phyloP scores from a whole-genome alignment of 768 basidiomycete genomes.

The Suillus spraguei region DNA sequence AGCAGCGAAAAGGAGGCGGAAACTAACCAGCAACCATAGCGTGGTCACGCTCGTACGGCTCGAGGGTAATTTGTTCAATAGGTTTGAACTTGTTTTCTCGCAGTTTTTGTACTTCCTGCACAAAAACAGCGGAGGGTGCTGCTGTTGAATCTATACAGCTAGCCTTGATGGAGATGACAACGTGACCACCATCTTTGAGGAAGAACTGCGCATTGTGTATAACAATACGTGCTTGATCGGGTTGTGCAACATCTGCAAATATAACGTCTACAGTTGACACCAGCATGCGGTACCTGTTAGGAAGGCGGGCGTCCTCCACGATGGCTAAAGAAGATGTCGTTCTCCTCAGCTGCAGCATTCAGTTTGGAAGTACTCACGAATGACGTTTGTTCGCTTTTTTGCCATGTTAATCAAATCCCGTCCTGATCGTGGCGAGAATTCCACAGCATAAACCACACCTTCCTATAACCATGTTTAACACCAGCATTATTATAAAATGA shows the following conservation, averaged over 20 bases:
- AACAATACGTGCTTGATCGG: slow-evolving; percentile 98
- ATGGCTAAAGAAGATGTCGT: slow-evolving; percentile 59
- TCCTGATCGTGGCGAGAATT: slow-evolving; percentile 95
- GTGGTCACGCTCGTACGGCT: slow-evolving; percentile 90
- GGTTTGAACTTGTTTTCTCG: slow-evolving; percentile 86
- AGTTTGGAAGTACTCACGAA: slow-evolving; percentile 61
- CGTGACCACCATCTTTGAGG: slow-evolving; percentile 91
- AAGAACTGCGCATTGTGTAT: slow-evolving; percentile 92
- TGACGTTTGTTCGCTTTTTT: slow-evolving; percentile 98
- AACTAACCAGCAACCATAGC: slow-evolving; percentile 83
- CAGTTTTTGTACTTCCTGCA: slow-evolving; percentile 81
- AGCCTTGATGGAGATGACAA: slow-evolving; percentile 98
- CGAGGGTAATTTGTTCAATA: slow-evolving; percentile 92
- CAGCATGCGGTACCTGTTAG: slow-evolving; percentile 97
- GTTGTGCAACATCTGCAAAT: slow-evolving; percentile 98
- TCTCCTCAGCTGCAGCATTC: slow-evolving; percentile 6
- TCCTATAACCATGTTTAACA: slow-evolving; percentile 52
- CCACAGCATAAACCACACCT: slow-evolving; percentile 96
- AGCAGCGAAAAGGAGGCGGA: neutral
- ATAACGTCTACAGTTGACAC: slow-evolving; percentile 95
- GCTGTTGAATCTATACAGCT: slow-evolving; percentile 98
- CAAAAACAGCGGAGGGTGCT: slow-evolving; percentile 87
- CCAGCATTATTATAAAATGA: slow-evolving; percentile 12
- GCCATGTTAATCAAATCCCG: slow-evolving; percentile 99
- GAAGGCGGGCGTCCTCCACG: slow-evolving; percentile 95